phyloP scores from a whole-genome alignment of 176 grass and related monocot genomes.

The bread wheat (Triticum aestivum) region DNA sequence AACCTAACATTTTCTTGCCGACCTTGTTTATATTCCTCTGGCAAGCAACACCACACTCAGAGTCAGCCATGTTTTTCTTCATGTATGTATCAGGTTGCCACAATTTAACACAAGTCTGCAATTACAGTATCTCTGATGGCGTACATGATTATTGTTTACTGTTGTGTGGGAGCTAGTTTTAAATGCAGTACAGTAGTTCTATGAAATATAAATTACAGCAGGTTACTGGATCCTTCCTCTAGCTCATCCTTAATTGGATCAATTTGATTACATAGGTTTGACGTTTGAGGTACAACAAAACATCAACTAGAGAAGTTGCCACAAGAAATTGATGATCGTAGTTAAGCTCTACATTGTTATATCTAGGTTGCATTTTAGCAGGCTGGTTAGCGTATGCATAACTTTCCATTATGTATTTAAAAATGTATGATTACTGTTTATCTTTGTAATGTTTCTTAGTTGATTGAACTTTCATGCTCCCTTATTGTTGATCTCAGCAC shows the following conservation, averaged over 20 bases:
- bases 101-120: neutral
- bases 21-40: slow-evolving; percentile 98
- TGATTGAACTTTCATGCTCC: slow-evolving; percentile 10
- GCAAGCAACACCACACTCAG: slow-evolving; percentile 97
- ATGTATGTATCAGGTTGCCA: slow-evolving; percentile 54
- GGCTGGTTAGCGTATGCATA: neutral
- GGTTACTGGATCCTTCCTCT: slow-evolving; percentile 14
- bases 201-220: neutral
- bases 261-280: slow-evolving; percentile 16
- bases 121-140: neutral
- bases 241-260: slow-evolving; percentile 7
- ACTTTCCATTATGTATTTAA: neutral
- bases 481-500: slow-evolving; percentile 69
- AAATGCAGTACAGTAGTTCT: slow-evolving; percentile 24
- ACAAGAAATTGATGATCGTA: neutral
- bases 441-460: slow-evolving; percentile 11
- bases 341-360: slow-evolving; percentile 16
- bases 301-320: slow-evolving; percentile 18
- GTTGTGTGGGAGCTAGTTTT: slow-evolving; percentile 4
- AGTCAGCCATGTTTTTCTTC: slow-evolving; percentile 98
- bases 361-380: neutral
- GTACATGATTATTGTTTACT: slow-evolving; percentile 17
- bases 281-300: neutral
- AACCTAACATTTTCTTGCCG: slow-evolving; percentile 86
- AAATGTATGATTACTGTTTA: slow-evolving; percentile 4